These are phyloP conservation scores for Fimicolochytrium jonesii DNA, from an alignment of 192 early-diverging fungal species.

Conservation along the genomic window DNA sequence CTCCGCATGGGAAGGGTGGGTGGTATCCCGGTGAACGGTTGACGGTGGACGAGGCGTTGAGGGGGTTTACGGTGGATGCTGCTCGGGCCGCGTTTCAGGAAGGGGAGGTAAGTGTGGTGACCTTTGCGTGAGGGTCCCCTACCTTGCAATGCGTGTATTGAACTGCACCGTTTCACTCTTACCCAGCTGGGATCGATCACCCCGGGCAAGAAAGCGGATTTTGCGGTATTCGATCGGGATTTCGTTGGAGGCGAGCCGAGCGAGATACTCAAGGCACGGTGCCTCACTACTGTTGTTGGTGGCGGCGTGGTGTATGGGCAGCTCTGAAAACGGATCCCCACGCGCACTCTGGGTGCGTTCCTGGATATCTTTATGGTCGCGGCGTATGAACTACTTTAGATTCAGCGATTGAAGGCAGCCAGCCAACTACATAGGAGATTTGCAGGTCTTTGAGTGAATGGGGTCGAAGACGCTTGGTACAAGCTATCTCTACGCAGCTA, in stretches of 20 bases:
- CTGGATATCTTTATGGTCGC: too few species aligned
- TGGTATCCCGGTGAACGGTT: constrained; percentile 42
- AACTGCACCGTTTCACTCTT: background rate
- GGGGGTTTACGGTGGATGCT: constrained; percentile 52
- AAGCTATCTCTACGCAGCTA: too few species aligned
- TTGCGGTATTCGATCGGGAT: constrained; percentile 45
- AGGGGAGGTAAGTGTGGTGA: constrained; percentile 27
- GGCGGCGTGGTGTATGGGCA: background rate
- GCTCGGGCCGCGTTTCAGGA: constrained; percentile 51
- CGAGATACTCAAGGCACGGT: background rate
- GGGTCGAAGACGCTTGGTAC: too few species aligned
- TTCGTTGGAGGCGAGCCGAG: constrained; percentile 30
- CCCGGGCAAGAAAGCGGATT: constrained; percentile 50
- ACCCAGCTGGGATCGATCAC: constrained; percentile 37
- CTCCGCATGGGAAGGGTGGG: constrained; percentile 39
- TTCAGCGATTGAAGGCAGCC: too few species aligned
- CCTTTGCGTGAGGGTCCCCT: background rate
- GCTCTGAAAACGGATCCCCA: too few species aligned
- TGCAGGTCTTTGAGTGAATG: too few species aligned
- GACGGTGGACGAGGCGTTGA: constrained; percentile 39
- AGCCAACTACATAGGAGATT: too few species aligned
- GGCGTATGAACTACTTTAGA: too few species aligned
- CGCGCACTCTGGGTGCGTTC: too few species aligned
- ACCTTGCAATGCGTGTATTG: background rate
- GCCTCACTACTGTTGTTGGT: constrained; percentile 1